Evolutionary conservation across 1,284 basidiomycete genomes (phyloP), one percentile per base, ranked within the genome.

Genomic region (Cystobasidiaceae sp.): DNA sequence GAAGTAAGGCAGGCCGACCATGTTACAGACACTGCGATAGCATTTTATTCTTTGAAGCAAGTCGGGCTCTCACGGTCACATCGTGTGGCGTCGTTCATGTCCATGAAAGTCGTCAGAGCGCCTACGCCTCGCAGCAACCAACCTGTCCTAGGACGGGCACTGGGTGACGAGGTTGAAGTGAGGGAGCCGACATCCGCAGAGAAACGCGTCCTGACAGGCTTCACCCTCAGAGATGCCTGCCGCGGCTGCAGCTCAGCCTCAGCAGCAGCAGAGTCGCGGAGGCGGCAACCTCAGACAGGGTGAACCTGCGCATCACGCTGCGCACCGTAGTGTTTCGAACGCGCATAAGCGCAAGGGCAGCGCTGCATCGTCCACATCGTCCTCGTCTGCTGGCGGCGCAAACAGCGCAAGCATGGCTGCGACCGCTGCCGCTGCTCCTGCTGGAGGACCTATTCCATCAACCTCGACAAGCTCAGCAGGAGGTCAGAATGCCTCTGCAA

Each of bases 311-410:
- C 48, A 62, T 19, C 37, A 45, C 34, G 21, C 39, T 4, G 25
- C 34, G 9, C 28, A 37, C 13, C 56, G 45, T 34, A 51, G 58
- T 27, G 43, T 46, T 19, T 49, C 56, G 8, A 46, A 59, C 19
- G 56, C 43, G 7, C 54, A 59, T 23, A 59, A 44, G 30, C 45
- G 58, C 48, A 61, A 61, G 33, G 58, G 46, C 23, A 61, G 58
- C 37, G 48, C 25, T 37, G 48, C 32, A 23, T 51, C 58, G n/a
- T 32, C 27, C 25, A 48, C 46, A 4, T 50, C 58, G 39, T 30
- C 58, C 7, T 46, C 56, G 33, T 59, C 56, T 1, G 44, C 30
- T 48, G 49, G 27, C 28, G 58, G 44, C 9, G 25, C 54, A 43
- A 27, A 19, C 19, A 33, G 4, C n/a, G 46, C 45, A 37, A 25